Evolutionary conservation across 345 rosid genomes (phyloP).

Genomic region (Pelargonium nanum): DNA sequence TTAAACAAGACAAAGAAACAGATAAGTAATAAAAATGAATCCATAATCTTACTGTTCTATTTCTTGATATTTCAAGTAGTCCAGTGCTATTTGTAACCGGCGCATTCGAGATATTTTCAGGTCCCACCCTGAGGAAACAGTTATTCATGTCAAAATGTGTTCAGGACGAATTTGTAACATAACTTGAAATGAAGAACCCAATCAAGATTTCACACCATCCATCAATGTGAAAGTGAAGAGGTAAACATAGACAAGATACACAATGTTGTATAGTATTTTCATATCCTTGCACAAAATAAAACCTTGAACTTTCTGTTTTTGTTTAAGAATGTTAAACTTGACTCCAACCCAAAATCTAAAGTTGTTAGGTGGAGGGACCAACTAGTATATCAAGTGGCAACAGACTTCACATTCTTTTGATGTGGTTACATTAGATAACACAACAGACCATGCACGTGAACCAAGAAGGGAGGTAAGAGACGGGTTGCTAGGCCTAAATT

Average conservation of each 20-base stretch:
- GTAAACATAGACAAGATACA: not conserved
- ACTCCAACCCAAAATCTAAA: too few species aligned
- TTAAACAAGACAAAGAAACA: not conserved
- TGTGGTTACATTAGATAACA: too few species aligned
- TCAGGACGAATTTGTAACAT: not conserved
- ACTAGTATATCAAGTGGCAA: too few species aligned
- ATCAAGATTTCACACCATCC: not conserved
- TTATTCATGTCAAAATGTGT: conserved; percentile 11
- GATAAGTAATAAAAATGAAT: not conserved
- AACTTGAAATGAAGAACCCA: conserved; percentile 1
- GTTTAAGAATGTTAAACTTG: too few species aligned
- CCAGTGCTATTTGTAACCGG: conserved; percentile 70
- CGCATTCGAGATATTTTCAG: conserved; percentile 65
- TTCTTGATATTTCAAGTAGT: conserved; percentile 79
- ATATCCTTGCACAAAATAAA: too few species aligned
- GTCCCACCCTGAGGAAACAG: conserved; percentile 73
- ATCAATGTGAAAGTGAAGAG: not conserved
- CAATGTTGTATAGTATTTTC: too few species aligned
- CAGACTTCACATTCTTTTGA: too few species aligned
- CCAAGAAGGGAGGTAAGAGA: too few species aligned
- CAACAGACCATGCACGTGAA: too few species aligned
- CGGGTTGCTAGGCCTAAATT: too few species aligned
- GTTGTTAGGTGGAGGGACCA: too few species aligned
- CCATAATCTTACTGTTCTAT: conserved; percentile 54
- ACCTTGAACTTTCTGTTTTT: too few species aligned